A percentile compares a stretch with the other conserved stretches of the same genome.
Evolutionary conservation across 306 rosid species (phyloP).

Genomic region (Sicyos edulis): DNA sequence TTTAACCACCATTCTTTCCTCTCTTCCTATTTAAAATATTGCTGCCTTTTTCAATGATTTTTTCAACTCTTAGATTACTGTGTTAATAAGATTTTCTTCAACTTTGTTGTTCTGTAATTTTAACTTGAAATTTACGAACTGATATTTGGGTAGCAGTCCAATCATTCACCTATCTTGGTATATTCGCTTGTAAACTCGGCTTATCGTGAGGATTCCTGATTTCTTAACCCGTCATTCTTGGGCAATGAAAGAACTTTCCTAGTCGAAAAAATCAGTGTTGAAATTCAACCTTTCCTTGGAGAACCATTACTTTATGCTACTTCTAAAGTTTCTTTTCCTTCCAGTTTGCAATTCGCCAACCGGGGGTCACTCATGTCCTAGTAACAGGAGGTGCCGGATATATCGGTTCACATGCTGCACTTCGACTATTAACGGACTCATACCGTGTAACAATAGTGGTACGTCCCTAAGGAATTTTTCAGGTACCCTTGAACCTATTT

Average conservation of each 20-base stretch:
- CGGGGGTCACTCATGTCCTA: conserved; percentile 78
- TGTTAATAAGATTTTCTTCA: not conserved
- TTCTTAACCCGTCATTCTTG: not conserved
- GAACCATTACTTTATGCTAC: not conserved
- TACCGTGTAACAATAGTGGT: conserved; percentile 97
- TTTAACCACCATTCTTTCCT: not conserved
- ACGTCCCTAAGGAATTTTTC: conserved; percentile 24
- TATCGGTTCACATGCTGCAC: conserved; percentile 85
- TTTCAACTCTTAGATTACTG: not conserved
- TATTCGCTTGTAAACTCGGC: not conserved
- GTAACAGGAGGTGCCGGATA: conserved; percentile 98
- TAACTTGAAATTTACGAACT: not conserved
- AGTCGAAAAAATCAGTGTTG: not conserved
- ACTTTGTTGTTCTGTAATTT: not conserved
- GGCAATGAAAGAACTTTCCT: not conserved
- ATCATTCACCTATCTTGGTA: not conserved
- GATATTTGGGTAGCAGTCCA: not conserved
- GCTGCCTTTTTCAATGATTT: not conserved
- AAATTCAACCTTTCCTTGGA: not conserved
- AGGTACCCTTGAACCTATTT: not conserved
- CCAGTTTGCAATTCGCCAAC: conserved; percentile 66
- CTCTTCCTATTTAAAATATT: not conserved
- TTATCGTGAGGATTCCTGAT: not conserved
- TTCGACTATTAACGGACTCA: conserved; percentile 62
- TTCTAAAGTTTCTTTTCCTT: conserved; percentile 21